Conservation (phyloP, 306 rosid genomes). For the Acacia crassicarpa region DNA sequence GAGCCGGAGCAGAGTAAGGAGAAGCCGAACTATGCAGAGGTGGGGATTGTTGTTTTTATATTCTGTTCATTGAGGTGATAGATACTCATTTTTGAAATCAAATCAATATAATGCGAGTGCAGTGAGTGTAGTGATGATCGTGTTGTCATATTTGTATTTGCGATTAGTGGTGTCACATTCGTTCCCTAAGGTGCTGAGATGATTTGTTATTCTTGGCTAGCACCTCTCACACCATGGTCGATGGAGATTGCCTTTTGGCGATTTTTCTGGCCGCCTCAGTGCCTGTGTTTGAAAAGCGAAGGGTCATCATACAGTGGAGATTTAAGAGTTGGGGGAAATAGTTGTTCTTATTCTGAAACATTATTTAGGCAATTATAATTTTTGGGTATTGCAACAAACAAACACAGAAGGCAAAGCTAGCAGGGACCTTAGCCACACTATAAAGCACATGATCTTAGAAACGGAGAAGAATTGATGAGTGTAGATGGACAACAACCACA, state of each 20-base stretch:
- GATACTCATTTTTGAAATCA: background rate
- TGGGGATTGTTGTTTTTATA: constrained; percentile 36
- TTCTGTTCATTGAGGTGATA: constrained; percentile 33
- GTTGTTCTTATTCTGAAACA: background rate
- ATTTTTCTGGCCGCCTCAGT: background rate
- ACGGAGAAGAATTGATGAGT: background rate
- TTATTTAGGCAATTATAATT: background rate
- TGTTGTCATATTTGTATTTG: background rate
- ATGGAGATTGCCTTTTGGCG: background rate
- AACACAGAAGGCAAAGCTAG: background rate
- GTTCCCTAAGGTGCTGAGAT: background rate
- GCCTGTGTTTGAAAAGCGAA: background rate
- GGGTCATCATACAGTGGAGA: background rate
- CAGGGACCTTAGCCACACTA: background rate
- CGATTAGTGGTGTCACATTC: background rate
- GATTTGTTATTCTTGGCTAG: background rate
- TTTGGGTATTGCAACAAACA: background rate
- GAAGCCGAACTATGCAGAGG: constrained; percentile 54
- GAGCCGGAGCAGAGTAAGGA: constrained; percentile 57
- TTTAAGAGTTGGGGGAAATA: background rate
- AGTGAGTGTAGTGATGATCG: background rate
- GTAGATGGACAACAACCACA: background rate
- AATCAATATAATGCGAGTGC: background rate
- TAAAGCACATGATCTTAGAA: background rate
- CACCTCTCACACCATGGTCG: background rate